These are phyloP conservation scores for Tetrapisispora phaffii DNA, from an alignment of 805 yeast species.

Conservation along the genomic window DNA sequence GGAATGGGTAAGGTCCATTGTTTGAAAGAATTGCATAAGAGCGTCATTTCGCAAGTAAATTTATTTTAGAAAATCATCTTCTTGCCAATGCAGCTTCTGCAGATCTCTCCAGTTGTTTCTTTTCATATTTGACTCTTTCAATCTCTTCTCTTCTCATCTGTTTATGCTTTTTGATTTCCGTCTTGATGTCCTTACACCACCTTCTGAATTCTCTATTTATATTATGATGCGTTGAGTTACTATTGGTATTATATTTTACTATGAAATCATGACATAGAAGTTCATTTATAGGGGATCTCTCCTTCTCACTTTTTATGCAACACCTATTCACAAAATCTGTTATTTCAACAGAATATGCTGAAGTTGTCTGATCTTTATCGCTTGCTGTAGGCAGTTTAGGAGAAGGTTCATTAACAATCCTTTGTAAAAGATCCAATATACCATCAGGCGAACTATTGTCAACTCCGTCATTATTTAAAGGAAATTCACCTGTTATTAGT, in stretches of 20 bases:
- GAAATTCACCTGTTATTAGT: conserved; percentile 74
- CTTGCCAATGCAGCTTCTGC: conserved; percentile 1
- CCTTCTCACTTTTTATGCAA: conserved; percentile 55
- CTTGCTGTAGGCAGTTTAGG: conserved; percentile 50
- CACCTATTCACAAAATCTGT: conserved; percentile 67
- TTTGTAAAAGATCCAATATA: conserved; percentile 77
- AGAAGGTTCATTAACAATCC: conserved; percentile 88
- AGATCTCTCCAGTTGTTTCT: conserved; percentile 1
- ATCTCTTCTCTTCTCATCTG: conserved; percentile 25
- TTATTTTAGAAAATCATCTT: not conserved
- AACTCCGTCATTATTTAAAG: conserved; percentile 41
- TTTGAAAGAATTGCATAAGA: not conserved
- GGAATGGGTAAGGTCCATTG: no score
- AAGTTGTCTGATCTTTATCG: conserved; percentile 6
- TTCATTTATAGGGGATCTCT: conserved; percentile 66
- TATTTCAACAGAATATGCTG: conserved; percentile 34
- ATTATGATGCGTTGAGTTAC: not conserved
- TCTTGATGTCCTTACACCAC: conserved; percentile 33
- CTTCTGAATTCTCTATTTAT: conserved; percentile 32
- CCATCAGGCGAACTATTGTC: conserved; percentile 67
- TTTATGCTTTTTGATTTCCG: conserved; percentile 24
- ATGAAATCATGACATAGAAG: conserved; percentile 38
- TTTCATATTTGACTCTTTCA: conserved; percentile 14
- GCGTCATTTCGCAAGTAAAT: not conserved
- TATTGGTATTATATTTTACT: conserved; percentile 27